Evolutionary conservation across 768 basidiomycete species (phyloP), one percentile per base, ranked within the genome.

Genomic region (Cystofilobasidium capitatum): DNA sequence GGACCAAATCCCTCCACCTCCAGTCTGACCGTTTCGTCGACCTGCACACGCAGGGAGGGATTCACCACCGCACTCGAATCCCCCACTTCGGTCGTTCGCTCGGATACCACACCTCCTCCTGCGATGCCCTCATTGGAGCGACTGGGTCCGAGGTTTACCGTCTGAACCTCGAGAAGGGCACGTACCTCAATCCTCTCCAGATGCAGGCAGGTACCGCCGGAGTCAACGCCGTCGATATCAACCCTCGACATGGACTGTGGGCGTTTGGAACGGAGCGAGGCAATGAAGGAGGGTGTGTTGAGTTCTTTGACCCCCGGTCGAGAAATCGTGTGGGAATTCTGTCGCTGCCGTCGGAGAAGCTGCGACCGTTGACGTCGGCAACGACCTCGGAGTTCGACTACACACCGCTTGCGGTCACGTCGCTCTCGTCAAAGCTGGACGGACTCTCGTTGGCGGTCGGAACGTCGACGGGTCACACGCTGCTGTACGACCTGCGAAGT

Each of bases 1-100:
- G 94, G 94, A 98, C 94, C 9, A 98, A 98, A 76, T 87, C 89
- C n/a, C 82, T 97, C 70, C 92, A 96, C 76, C 83, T 99, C 2
- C 96, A 98, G 82, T 87, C 87, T 59, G 92, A 97, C 79, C 86
- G 96, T n/a, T 89, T 89, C 6, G 77, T 99, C 64, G 90, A 92
- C 73, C 81, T 99, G 7, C 96, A 99, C 75, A 94, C 90, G 0
- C 96, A 98, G 76, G 84, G 88, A 55, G 91, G 91, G 0, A 84
- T 92, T 69, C 89, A 97, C 77, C 90, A 96, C 75, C 85, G 88
- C 44, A 90, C 92, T 8, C 84, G 96, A 71, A 88, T 98, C 82
- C 96, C 96, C 1, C 87, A 86, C 51, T 93, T 93, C 74, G 96
- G 96, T 22, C 88, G 96, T 24, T 82, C 88, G 0, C 79, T 99